Evolutionary conservation across 768 basidiomycete species (phyloP), one percentile per base, ranked within the genome.

Genomic region (Panaeolus papilionaceus): DNA sequence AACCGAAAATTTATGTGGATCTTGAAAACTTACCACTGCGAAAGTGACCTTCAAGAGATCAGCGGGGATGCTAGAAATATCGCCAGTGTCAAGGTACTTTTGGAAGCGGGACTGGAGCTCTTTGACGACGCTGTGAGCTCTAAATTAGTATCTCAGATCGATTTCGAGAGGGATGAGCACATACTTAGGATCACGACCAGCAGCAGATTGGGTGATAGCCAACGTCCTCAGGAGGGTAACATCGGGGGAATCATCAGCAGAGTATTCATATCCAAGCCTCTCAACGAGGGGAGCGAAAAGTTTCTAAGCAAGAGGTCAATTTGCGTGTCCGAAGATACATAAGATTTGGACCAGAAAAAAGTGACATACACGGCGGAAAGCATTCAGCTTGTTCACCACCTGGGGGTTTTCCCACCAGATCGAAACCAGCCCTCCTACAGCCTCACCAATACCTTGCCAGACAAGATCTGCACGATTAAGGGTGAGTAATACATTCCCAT

Each of bases 361-460:
- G 20, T 49, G 16, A 76, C 86, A 65, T 75, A 91, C 92, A 73
- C 83, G 79, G 67, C 86, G 82, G 77, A 94, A 87, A 10, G 79
- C 84, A 67, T 92, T 82, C 61, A 96, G 74, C 61, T 83, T 80
- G 42, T 83, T 84, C 40, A 80, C 82, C 70, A 84, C 81, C 37
- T 80, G 83, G 39, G 78, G 80, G 73, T 94, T 80, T 77, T 97
- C 95, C 92, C 94, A 98, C 92, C 95, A 98, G 2, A 88, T 86
- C 7, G 83, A 85, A 10, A 82, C 75, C 38, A 98, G 77, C 40
- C 80, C 76, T 33, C 74, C 71, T 62, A 98, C 77, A 63, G 84
- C 88, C 11, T 81, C 79, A 3, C 84, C 79, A 61, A 96, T 88
- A 66, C 88, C 88, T 62, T 86, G 82, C 94, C 93, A 96, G 16